phyloP scores from a whole-genome alignment of 1,284 basidiomycete genomes.

The Cutaneotrichosporon cavernicola region DNA sequence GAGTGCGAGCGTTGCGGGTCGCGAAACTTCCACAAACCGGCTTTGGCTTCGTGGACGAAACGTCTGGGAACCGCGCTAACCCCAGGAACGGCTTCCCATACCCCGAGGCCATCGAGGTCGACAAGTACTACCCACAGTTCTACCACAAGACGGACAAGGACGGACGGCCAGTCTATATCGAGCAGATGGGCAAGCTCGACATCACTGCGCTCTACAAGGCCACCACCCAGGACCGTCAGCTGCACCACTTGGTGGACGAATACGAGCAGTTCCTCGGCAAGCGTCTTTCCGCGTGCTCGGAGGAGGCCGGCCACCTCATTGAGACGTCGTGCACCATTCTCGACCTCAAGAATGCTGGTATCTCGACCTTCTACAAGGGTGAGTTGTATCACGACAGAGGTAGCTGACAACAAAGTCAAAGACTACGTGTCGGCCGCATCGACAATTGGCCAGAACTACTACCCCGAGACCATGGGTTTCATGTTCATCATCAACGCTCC shows the following conservation, averaged over 20 bases:
- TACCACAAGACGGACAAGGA: slow-evolving; percentile 98
- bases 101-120: slow-evolving; percentile 76
- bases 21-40: no score
- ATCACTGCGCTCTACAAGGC: slow-evolving; percentile 74
- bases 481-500: slow-evolving; percentile 96
- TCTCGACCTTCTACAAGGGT: slow-evolving; percentile 76
- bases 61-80: slow-evolving; percentile 3
- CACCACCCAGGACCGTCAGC: slow-evolving; percentile 84
- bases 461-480: slow-evolving; percentile 92
- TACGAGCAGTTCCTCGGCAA: slow-evolving; percentile 85
- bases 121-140: slow-evolving; percentile 93
- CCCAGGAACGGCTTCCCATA: slow-evolving; percentile 77
- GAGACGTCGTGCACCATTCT: slow-evolving; percentile 99
- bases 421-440: slow-evolving; percentile 82
- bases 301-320: slow-evolving; percentile 73
- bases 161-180: slow-evolving; percentile 93
- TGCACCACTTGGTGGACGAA: slow-evolving; percentile 85
- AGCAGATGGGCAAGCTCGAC: slow-evolving; percentile 87
- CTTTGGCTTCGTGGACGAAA: no score
- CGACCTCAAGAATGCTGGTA: slow-evolving; percentile 79
- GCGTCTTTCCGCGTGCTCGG: slow-evolving; percentile 76
- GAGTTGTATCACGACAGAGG: slow-evolving; percentile 17
- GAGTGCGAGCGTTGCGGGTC: no score
- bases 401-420: slow-evolving; percentile 62
- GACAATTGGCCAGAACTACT: slow-evolving; percentile 83